Percentiles rank a stretch among this genome's conserved stretches.
These are phyloP conservation scores for Inga oerstediana DNA, from an alignment of 306 rosid species.

Conservation along the genomic window DNA sequence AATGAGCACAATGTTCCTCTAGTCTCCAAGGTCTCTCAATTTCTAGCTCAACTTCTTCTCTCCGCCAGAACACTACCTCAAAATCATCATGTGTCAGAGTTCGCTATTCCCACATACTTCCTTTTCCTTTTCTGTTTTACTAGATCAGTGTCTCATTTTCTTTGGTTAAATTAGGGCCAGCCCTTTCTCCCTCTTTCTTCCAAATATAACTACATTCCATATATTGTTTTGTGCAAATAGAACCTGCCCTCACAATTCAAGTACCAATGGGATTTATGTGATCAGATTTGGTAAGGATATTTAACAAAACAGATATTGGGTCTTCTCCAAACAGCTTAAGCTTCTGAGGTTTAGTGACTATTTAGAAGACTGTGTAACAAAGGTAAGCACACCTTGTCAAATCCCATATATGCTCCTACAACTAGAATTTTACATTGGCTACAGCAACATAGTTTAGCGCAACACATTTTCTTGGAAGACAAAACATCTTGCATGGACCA, in stretches of 20 bases:
- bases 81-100: too few species aligned
- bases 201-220: too few species aligned
- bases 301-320: neutral
- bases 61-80: too few species aligned
- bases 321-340: neutral
- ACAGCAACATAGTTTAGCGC: neutral
- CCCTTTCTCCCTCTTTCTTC: too few species aligned
- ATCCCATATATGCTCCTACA: neutral
- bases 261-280: neutral
- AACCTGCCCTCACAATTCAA: neutral
- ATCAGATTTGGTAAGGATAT: neutral
- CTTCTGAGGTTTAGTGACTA: neutral
- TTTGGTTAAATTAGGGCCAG: too few species aligned
- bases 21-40: neutral
- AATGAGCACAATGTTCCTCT: neutral
- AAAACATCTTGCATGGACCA: neutral
- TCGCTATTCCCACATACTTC: too few species aligned
- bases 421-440: neutral
- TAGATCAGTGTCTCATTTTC: too few species aligned
- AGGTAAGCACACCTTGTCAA: conserved; percentile 11
- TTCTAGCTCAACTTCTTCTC: too few species aligned
- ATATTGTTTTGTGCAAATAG: neutral
- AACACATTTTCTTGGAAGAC: neutral
- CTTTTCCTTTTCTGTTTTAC: too few species aligned
- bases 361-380: neutral